Conservation (phyloP, 305 asterid genomes). For the Plantago lanceolata region DNA sequence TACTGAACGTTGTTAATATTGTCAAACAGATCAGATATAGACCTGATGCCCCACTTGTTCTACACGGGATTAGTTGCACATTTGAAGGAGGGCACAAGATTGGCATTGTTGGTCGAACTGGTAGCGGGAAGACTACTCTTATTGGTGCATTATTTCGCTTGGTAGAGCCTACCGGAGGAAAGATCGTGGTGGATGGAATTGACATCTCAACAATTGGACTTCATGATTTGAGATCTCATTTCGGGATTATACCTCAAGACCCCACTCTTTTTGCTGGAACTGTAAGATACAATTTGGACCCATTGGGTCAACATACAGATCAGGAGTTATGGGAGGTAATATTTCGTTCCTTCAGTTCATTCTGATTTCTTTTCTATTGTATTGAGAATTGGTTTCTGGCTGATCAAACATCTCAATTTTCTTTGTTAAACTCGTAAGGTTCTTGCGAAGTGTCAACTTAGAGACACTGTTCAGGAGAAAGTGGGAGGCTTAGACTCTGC, state of each 20-base stretch:
- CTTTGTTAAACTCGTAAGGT: conserved; percentile 38
- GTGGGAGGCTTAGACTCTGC: conserved; percentile 58
- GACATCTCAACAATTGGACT: conserved; percentile 70
- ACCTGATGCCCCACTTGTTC: conserved; percentile 70
- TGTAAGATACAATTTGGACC: conserved; percentile 86
- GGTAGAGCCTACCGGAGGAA: conserved; percentile 83
- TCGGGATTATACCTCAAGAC: conserved; percentile 92
- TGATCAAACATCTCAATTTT: background rate
- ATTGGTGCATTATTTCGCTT: conserved; percentile 79
- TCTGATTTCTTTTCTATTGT: background rate
- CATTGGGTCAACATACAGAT: conserved; percentile 63
- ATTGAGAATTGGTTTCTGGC: background rate
- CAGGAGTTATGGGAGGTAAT: conserved; percentile 82
- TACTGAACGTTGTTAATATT: conserved; percentile 1
- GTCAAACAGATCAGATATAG: conserved; percentile 61
- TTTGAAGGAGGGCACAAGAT: conserved; percentile 77
- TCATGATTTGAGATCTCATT: conserved; percentile 79
- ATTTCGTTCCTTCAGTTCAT: background rate
- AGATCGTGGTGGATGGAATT: conserved; percentile 75
- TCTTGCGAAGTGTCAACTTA: conserved; percentile 80
- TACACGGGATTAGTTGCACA: conserved; percentile 73
- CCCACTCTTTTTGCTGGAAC: conserved; percentile 87
- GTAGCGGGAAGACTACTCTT: conserved; percentile 93
- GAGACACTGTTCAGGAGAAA: conserved; percentile 75
- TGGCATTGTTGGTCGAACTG: conserved; percentile 90